These are phyloP conservation scores for Thermochaetoides dissita DNA, from an alignment of 2,329 filamentous ascomycete species.

Conservation along the genomic window DNA sequence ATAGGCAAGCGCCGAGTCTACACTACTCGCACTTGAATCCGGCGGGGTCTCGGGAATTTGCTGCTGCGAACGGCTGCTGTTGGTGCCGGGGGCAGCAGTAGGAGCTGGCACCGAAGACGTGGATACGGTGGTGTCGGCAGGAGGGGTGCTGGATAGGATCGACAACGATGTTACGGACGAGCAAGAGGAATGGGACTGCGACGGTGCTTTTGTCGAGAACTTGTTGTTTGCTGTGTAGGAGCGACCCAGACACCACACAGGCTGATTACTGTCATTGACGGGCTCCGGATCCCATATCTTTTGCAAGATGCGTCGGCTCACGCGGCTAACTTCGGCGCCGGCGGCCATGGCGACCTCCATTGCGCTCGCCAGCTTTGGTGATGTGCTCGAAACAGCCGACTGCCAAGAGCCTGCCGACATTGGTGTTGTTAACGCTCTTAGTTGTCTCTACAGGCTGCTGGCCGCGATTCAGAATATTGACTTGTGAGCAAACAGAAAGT, in stretches of 20 bases:
- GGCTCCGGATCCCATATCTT: slow-evolving; percentile 88
- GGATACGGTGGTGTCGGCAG: slow-evolving; percentile 6
- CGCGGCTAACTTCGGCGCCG: slow-evolving; percentile 45
- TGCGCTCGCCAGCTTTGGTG: slow-evolving; percentile 15
- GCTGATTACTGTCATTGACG: slow-evolving; percentile 58
- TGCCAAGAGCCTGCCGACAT: slow-evolving; percentile 10
- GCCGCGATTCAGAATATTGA: too few relatives aligned
- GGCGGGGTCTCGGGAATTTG: slow-evolving; percentile 30
- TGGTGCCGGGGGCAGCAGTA: neutral
- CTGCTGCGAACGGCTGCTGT: slow-evolving; percentile 3
- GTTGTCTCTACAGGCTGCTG: too few relatives aligned
- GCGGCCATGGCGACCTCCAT: slow-evolving; percentile 27
- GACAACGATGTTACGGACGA: slow-evolving; percentile 9
- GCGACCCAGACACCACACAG: slow-evolving; percentile 70
- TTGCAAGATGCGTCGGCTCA: slow-evolving; percentile 68
- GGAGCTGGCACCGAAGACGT: too few relatives aligned
- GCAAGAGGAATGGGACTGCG: too few relatives aligned
- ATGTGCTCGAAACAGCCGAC: slow-evolving; percentile 12
- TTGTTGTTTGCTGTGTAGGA: slow-evolving; percentile 31
- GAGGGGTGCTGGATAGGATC: slow-evolving; percentile 11
- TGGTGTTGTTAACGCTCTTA: too few relatives aligned
- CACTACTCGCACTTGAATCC: slow-evolving; percentile 35
- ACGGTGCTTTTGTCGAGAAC: neutral
- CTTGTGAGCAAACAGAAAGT: too few relatives aligned
- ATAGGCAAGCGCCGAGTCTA: slow-evolving; percentile 37